These are phyloP conservation scores for Sherardia arvensis DNA, from an alignment of 257 asterid species.

Conservation along the genomic window DNA sequence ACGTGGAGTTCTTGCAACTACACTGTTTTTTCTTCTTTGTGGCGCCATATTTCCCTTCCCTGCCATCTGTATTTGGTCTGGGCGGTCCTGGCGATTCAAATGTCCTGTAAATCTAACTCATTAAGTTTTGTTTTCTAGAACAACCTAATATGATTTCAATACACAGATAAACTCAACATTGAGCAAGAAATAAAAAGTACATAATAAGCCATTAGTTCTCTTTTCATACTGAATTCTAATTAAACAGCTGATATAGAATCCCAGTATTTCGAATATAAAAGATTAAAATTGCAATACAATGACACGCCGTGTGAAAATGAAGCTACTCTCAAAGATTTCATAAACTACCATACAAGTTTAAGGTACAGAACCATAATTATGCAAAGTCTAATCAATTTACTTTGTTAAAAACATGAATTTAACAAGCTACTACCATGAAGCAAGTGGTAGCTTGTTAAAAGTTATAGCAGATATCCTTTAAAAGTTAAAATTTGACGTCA, in stretches of 20 bases:
- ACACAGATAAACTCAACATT: background rate
- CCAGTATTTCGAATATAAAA: too few species aligned
- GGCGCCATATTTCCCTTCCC: conserved; percentile 77
- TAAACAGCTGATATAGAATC: too few species aligned
- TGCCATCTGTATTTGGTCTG: conserved; percentile 42
- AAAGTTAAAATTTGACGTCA: background rate
- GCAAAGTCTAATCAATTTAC: too few species aligned
- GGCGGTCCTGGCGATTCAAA: conserved; percentile 71
- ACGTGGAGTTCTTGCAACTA: conserved; percentile 88
- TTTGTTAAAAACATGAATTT: too few species aligned
- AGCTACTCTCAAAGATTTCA: background rate
- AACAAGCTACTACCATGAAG: too few species aligned
- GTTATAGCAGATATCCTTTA: too few species aligned
- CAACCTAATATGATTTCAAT: background rate
- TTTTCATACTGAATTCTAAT: background rate
- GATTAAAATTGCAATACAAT: too few species aligned
- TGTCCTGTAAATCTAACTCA: conserved; percentile 42
- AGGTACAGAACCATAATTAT: background rate
- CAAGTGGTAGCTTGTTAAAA: too few species aligned
- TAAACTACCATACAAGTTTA: background rate
- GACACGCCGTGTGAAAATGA: too few species aligned
- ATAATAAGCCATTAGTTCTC: background rate
- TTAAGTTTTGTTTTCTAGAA: background rate
- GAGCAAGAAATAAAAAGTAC: background rate
- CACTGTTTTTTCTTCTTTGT: conserved; percentile 95